These are phyloP conservation scores for Myxozyma mucilagina DNA, from an alignment of 805 yeast genomes.

Conservation along the genomic window DNA sequence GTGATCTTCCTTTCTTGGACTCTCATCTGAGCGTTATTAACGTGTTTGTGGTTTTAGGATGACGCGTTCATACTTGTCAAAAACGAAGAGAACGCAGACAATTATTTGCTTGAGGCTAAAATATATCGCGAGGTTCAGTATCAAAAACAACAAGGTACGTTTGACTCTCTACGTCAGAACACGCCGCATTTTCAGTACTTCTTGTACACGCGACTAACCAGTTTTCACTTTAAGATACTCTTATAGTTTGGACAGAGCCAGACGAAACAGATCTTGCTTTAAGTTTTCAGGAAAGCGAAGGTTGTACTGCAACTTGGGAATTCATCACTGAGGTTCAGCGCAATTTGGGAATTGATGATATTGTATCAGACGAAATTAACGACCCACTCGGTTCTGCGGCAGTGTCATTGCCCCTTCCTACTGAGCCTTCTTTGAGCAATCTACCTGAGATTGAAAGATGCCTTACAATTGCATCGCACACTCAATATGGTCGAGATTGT, in stretches of 20 bases:
- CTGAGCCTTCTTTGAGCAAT: slow-evolving; percentile 53
- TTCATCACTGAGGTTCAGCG: slow-evolving; percentile 32
- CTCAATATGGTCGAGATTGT: slow-evolving; percentile 62
- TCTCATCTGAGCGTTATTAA: neutral
- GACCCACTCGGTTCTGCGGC: slow-evolving; percentile 78
- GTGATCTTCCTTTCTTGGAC: neutral
- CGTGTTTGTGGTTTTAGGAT: slow-evolving; percentile 12
- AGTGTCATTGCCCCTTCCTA: slow-evolving; percentile 56
- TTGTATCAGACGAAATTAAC: slow-evolving; percentile 53
- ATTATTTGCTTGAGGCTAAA: slow-evolving; percentile 60
- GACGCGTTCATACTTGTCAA: slow-evolving; percentile 64
- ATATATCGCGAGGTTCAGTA: slow-evolving; percentile 78
- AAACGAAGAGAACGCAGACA: slow-evolving; percentile 63
- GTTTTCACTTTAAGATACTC: slow-evolving; percentile 55
- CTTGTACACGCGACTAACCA: neutral
- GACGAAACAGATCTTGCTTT: slow-evolving; percentile 66
- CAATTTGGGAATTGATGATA: slow-evolving; percentile 31
- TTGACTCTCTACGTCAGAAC: neutral
- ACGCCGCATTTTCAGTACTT: neutral
- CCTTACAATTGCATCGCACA: slow-evolving; percentile 60
- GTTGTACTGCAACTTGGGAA: slow-evolving; percentile 73
- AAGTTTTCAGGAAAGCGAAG: slow-evolving; percentile 88
- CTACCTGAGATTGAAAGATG: slow-evolving; percentile 56
- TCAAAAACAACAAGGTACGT: slow-evolving; percentile 72
- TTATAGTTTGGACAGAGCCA: slow-evolving; percentile 88